Evolutionary conservation across 192 early-diverging fungal species (phyloP), one percentile per base, ranked within the genome.

Genomic region (Backusella australiensis): DNA sequence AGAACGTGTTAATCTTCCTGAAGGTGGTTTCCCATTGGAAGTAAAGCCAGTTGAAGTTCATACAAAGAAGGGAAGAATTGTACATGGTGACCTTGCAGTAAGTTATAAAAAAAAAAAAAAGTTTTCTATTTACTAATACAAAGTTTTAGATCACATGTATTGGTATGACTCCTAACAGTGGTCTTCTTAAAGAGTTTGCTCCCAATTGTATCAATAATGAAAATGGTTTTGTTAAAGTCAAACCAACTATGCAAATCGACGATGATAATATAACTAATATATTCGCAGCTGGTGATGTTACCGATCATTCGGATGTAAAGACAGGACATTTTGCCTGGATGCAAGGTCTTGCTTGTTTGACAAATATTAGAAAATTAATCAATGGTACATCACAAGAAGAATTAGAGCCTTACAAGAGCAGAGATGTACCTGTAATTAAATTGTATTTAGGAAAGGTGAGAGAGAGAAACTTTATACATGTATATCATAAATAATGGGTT

Each of bases 231-330:
- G 84, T 97, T 76, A 84, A 85, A 4, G 90, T 91, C 26, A 81
- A 78, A 42, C 85, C 86, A n/a, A 94, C 93, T 1, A 85, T 94
- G 67, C 95, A 97, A 79, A 76, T 95, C 4, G 80, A 82, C 23
- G 85, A 89, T 63, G 71, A 72, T 5, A 34, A 59, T 3, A 86
- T 87, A 77, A 82, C 89, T 3, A 81, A 95, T 77, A 91, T 96
- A 38, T 96, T 90, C 76, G 90, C 92, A 14, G 80, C 86, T 35
- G 95, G 95, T 19, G 95, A 96, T 78, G 89, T 94, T 12, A 84
- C 81, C 67, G 82, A 85, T 36, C 76, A 84, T 12, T 82, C 77
- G 15, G 82, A 77, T 44, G 74, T 85, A 23, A 89, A 89, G 7
- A 79, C 78, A 11, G 78, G 78, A 11, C 78, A 79, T 53, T 79